Conservation (phyloP, 768 basidiomycete genomes). For the Tulasnella calospora region DNA sequence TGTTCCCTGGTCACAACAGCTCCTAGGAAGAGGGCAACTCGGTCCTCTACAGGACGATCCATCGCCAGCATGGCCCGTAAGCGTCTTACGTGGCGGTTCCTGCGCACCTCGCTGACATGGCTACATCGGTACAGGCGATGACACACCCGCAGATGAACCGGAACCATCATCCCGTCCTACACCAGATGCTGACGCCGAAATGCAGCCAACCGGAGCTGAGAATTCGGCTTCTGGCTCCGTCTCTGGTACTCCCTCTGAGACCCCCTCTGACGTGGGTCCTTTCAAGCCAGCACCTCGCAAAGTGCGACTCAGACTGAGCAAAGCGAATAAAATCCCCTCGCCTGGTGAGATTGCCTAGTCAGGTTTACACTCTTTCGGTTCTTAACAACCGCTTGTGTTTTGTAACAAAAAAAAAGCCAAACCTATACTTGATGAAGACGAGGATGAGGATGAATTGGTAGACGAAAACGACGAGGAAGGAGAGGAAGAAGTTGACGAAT, state of each 20-base stretch:
- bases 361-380: neutral
- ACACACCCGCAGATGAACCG: neutral
- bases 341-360: neutral
- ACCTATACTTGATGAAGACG: neutral
- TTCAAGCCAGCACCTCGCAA: constrained; percentile 7
- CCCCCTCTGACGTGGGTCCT: constrained; percentile 19
- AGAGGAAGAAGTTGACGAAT: constrained; percentile 2
- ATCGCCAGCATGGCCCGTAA: neutral
- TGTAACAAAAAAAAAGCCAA: neutral
- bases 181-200: neutral
- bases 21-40: constrained; percentile 21
- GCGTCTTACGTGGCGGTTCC: constrained; percentile 10
- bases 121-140: neutral
- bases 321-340: neutral
- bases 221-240: constrained; percentile 9
- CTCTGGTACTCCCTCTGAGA: constrained; percentile 8
- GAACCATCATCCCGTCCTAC: neutral
- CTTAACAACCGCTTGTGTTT: neutral
- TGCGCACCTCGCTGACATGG: neutral
- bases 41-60: constrained; percentile 11
- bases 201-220: constrained; percentile 13
- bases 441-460: constrained; percentile 6
- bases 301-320: constrained; percentile 13
- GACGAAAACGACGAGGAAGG: constrained; percentile 18
- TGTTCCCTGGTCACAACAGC: neutral